Evolutionary conservation across 73 alveolate species (phyloP).

Genomic region (Paramecium bursaria): DNA sequence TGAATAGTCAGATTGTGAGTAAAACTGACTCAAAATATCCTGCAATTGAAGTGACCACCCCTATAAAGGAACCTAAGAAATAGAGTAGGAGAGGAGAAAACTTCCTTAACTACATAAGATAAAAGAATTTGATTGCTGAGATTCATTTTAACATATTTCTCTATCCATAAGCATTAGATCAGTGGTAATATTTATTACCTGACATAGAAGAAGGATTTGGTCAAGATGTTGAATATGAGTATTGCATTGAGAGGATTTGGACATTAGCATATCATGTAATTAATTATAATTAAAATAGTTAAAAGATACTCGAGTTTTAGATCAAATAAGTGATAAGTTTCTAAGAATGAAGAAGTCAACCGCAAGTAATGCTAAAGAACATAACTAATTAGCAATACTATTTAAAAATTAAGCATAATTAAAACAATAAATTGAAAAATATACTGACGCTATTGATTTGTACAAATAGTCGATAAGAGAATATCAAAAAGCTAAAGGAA

Average conservation of each 20-base stretch:
- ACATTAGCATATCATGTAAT: slow-evolving; percentile 3
- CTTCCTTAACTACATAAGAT: slow-evolving; percentile 13
- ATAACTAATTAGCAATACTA: background rate
- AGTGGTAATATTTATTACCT: background rate
- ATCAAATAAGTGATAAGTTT: background rate
- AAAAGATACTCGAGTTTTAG: background rate
- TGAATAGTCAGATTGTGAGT: slow-evolving; percentile 16
- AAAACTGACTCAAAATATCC: too few species aligned
- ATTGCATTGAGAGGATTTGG: slow-evolving; percentile 11
- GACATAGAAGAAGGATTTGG: slow-evolving; percentile 24
- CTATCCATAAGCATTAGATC: background rate
- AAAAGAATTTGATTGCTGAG: slow-evolving; percentile 6
- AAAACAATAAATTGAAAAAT: background rate
- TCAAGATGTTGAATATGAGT: background rate
- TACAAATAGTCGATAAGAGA: background rate
- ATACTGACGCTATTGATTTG: slow-evolving; percentile 17
- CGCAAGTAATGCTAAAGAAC: background rate
- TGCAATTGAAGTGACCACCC: slow-evolving; percentile 10
- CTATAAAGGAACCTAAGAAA: background rate
- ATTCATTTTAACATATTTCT: slow-evolving; percentile 1
- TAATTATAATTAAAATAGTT: too few species aligned
- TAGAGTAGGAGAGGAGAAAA: background rate
- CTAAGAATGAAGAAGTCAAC: slow-evolving; percentile 15
- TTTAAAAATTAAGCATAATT: background rate
- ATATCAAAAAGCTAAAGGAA: slow-evolving; percentile 14